These are phyloP conservation scores for Desmodesmus armatus DNA, from an alignment of 139 green algal species.

Conservation along the genomic window DNA sequence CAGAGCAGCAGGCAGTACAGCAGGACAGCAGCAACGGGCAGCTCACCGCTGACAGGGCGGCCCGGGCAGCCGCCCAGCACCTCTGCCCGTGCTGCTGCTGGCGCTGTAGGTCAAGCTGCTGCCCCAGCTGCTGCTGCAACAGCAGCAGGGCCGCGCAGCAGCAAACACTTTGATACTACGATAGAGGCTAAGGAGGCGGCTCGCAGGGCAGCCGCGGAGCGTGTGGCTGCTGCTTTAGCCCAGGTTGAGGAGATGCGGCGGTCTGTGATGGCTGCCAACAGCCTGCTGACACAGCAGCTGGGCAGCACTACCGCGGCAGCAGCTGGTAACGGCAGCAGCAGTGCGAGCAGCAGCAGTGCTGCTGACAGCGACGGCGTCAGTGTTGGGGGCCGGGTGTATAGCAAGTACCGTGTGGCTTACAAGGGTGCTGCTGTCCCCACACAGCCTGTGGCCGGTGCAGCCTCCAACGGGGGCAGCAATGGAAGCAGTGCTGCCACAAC, in stretches of 20 bases:
- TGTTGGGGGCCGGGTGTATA: not conserved
- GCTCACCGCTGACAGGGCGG: too few species aligned
- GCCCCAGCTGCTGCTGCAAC: not conserved
- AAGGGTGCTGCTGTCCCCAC: not conserved
- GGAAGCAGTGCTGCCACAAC: not conserved
- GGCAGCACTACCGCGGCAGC: not conserved
- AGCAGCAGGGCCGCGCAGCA: slow-evolving; percentile 1
- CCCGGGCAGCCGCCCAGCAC: not conserved
- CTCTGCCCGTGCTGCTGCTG: not conserved
- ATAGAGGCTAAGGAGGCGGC: slow-evolving; percentile 29
- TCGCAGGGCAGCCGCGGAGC: slow-evolving; percentile 24
- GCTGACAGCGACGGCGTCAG: not conserved
- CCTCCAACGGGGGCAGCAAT: too few species aligned
- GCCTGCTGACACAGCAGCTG: slow-evolving; percentile 12
- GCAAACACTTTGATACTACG: too few species aligned
- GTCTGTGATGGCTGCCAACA: slow-evolving; percentile 13
- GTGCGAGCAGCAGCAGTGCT: not conserved
- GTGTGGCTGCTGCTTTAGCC: slow-evolving; percentile 26
- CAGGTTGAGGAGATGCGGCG: slow-evolving; percentile 33
- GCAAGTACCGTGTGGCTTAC: not conserved
- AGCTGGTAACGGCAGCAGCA: not conserved
- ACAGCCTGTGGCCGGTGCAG: not conserved
- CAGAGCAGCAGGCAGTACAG: not conserved
- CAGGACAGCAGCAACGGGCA: not conserved
- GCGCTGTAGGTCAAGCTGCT: not conserved